Evolutionary conservation across 2,329 filamentous ascomycete genomes (phyloP).

Genomic region (Cytospora piceae): DNA sequence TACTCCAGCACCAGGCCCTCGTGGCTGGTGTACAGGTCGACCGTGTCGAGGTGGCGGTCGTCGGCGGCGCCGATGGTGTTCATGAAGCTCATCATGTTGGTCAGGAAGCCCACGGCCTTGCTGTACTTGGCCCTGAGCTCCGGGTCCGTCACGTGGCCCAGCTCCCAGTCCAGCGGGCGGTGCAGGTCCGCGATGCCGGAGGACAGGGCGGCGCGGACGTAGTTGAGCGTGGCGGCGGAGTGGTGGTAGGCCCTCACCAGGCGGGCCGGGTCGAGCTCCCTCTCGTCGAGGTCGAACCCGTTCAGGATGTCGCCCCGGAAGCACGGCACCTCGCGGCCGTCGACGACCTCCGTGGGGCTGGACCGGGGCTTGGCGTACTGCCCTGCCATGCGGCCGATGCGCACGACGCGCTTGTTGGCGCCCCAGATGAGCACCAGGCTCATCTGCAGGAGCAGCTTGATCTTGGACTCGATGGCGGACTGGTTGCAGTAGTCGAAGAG

Average conservation of each 20-base stretch:
- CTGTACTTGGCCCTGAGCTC: slow-evolving; percentile 85
- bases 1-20: slow-evolving; percentile 94
- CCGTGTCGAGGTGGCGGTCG: slow-evolving; percentile 76
- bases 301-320: slow-evolving; percentile 97
- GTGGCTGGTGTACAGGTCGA: slow-evolving; percentile 94
- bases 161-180: slow-evolving; percentile 89
- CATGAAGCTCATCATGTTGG: slow-evolving; percentile 92
- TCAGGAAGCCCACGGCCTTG: slow-evolving; percentile 81
- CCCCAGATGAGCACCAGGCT: slow-evolving; percentile 94
- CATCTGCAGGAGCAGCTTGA: slow-evolving; percentile 97
- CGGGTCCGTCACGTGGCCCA: slow-evolving; percentile 87
- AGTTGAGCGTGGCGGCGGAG: slow-evolving; percentile 93
- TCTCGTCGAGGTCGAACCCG: slow-evolving; percentile 75
- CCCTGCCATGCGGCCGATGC: slow-evolving; percentile 94
- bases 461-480: slow-evolving; percentile 89
- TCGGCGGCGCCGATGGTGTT: slow-evolving; percentile 89
- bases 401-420: slow-evolving; percentile 77
- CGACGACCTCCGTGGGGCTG: slow-evolving; percentile 76
- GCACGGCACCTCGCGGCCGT: slow-evolving; percentile 81
- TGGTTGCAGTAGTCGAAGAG: slow-evolving; percentile 96
- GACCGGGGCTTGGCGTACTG: slow-evolving; percentile 97
- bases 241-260: slow-evolving; percentile 94
- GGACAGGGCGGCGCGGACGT: slow-evolving; percentile 79
- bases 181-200: slow-evolving; percentile 94
- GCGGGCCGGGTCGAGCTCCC: slow-evolving; percentile 79